Evolutionary conservation across 1,284 basidiomycete species (phyloP).

Genomic region (Malassezia arunalokei): DNA sequence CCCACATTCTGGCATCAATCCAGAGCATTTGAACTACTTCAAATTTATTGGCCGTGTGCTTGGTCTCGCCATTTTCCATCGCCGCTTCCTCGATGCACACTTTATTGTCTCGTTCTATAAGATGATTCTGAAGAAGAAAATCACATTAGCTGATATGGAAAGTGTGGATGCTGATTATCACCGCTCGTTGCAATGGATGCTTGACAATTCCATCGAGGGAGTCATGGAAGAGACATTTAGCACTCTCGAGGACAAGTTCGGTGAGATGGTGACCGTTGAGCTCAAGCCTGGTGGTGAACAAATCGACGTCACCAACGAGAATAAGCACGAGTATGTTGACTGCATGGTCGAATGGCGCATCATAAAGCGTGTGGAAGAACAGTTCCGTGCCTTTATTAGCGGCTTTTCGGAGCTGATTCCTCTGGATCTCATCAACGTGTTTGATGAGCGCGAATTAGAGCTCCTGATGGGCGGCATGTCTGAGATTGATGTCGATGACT

Average conservation of each 20-base stretch:
- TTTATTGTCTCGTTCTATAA: constrained; percentile 99
- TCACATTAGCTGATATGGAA: constrained; percentile 41
- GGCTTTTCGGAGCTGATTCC: constrained; percentile 93
- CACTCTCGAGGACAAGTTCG: constrained; percentile 87
- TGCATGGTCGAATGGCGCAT: constrained; percentile 88
- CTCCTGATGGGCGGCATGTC: constrained; percentile 90
- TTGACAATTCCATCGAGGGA: constrained; percentile 43
- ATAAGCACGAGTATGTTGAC: constrained; percentile 98
- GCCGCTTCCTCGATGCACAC: constrained; percentile 95
- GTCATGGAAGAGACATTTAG: constrained; percentile 45
- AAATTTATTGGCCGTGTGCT: constrained; percentile 93
- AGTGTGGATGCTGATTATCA: constrained; percentile 53
- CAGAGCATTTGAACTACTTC: constrained; percentile 98
- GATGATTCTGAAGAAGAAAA: constrained; percentile 57
- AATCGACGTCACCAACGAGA: constrained; percentile 80
- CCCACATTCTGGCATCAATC: constrained; percentile 91
- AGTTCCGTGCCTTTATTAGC: constrained; percentile 89
- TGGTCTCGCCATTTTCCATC: constrained; percentile 93
- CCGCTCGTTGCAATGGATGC: constrained; percentile 89
- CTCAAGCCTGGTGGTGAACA: constrained; percentile 75
- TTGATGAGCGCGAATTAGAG: constrained; percentile 94
- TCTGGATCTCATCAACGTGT: constrained; percentile 85
- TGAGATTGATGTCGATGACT: constrained; percentile 72
- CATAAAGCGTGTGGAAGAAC: constrained; percentile 75
- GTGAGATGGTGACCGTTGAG: constrained; percentile 85